Evolutionary conservation across 306 rosid species (phyloP).

Genomic region (Glycine soja): DNA sequence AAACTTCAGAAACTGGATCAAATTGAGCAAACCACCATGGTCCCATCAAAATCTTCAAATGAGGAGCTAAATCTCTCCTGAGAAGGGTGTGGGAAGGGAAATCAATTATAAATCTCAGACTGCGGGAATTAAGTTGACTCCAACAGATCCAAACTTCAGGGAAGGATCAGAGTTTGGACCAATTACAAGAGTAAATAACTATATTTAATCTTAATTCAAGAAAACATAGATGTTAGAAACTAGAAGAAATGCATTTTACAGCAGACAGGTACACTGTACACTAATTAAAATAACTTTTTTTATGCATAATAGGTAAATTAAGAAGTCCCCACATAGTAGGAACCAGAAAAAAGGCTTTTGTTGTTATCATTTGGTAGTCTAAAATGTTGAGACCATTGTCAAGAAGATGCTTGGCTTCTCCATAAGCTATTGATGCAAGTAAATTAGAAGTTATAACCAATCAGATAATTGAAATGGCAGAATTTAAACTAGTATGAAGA

Average conservation of each 20-base stretch:
- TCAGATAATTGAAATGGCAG: conserved; percentile 32
- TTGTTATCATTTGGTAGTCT: conserved; percentile 24
- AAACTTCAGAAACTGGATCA: conserved; percentile 89
- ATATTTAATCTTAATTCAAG: conserved; percentile 15
- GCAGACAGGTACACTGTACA: conserved; percentile 19
- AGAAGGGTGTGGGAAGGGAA: conserved; percentile 32
- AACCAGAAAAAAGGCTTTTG: conserved; percentile 9
- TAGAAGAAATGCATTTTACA: conserved; percentile 30
- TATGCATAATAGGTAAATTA: conserved; percentile 16
- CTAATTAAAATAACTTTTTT: conserved; percentile 6
- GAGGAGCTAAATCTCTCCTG: conserved; percentile 97
- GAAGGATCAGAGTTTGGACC: conserved; percentile 1
- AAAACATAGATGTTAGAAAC: conserved; percentile 29
- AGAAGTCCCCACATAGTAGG: background rate
- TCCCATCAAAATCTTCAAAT: conserved; percentile 92
- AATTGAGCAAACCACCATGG: conserved; percentile 99
- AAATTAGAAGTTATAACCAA: conserved; percentile 23
- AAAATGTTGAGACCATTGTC: conserved; percentile 36
- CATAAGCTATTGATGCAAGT: conserved; percentile 30
- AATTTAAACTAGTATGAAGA: conserved; percentile 1
- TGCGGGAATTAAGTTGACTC: conserved; percentile 35
- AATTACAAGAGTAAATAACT: conserved; percentile 25
- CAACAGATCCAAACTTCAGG: conserved; percentile 25
- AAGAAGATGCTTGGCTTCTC: conserved; percentile 37
- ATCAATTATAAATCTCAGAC: conserved; percentile 41